Base-by-base conservation (phyloP, 2,329 filamentous ascomycete species). In the Davidsoniella virescens region DNA sequence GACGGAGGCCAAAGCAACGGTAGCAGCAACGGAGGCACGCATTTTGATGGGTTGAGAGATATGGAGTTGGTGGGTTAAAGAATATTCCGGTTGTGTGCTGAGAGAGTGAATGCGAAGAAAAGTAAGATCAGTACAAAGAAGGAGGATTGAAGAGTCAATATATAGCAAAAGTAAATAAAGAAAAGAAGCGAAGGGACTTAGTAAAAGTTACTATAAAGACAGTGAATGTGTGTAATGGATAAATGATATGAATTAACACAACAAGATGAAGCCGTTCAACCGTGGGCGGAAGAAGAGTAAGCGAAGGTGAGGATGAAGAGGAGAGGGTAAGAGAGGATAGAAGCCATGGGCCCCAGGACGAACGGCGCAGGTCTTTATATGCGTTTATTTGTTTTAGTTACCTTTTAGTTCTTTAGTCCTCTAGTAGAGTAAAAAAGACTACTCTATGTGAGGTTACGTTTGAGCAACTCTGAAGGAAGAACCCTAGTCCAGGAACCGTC, bases 21-120 rank as follows among this genome's bases (percentile, higher is more conserved):
- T 16, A 26, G 53, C 53, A 20, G 51, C 48, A 6, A 53, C 45
- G 33, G 51, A 46, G 10, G 52, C 39, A 33, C 49, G 54, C 54
- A 55, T 55, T 43, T 49, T 55, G 52, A 38, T 37, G 9, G 20
- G 25, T 14, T 12, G 4, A 26, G 10, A 20, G 16, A n/a, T 7
- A 25, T 41, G 7, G 7, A 14, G 26, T 9, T 6, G 41, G 20
- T 49, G 14, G 23, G 17, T 33, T 8, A 4, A 42, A 12, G 8
- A n/a, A 23, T 44, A 18, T 47, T 20, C 26, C 6, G 26, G 18
- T 39, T 38, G 37, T 44, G 23, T 46, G 47, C 16, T 16, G 39
- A 43, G 36, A 29, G 49, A 52, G 43, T 43, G 41, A 54, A 52
- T 47, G 18, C 43, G 39, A 46, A 43, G 7, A 41, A 23, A 48